Percentiles rank a stretch among this genome's conserved stretches.
phyloP scores from a whole-genome alignment of 2,329 filamentous ascomycete genomes.

The Pyricularia pennisetigena region DNA sequence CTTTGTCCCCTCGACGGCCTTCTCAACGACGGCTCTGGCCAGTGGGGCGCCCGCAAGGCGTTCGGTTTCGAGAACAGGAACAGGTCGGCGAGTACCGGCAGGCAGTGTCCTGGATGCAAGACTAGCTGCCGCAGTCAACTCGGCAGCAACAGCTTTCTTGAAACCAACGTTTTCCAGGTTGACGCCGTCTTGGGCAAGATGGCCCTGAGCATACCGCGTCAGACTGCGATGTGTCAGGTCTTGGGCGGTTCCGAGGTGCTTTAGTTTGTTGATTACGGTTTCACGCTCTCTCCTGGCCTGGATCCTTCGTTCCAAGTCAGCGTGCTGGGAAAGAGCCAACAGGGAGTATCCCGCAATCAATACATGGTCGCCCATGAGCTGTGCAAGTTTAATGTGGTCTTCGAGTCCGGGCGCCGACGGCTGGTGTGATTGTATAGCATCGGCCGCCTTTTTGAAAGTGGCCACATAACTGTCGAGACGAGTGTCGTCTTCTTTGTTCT shows the following conservation, averaged over 20 bases:
- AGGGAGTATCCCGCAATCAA: background rate
- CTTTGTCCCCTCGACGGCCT: conserved; percentile 27
- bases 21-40: conserved; percentile 16
- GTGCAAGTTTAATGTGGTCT: background rate
- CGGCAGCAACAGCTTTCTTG: background rate
- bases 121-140: background rate
- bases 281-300: background rate
- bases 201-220: background rate
- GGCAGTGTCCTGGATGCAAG: background rate
- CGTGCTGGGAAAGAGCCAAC: background rate
- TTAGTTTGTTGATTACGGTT: background rate
- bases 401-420: background rate
- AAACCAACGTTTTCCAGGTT: background rate
- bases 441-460: background rate
- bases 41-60: conserved; percentile 5
- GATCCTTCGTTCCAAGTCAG: background rate
- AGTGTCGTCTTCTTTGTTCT: background rate
- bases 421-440: background rate
- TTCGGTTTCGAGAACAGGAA: conserved; percentile 19
- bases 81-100: background rate
- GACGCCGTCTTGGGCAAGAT: background rate
- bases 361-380: background rate
- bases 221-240: background rate
- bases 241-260: background rate
- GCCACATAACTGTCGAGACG: background rate